Evolutionary conservation across 2,329 filamentous ascomycete genomes (phyloP).

Genomic region (Pseudocercospora ulei): DNA sequence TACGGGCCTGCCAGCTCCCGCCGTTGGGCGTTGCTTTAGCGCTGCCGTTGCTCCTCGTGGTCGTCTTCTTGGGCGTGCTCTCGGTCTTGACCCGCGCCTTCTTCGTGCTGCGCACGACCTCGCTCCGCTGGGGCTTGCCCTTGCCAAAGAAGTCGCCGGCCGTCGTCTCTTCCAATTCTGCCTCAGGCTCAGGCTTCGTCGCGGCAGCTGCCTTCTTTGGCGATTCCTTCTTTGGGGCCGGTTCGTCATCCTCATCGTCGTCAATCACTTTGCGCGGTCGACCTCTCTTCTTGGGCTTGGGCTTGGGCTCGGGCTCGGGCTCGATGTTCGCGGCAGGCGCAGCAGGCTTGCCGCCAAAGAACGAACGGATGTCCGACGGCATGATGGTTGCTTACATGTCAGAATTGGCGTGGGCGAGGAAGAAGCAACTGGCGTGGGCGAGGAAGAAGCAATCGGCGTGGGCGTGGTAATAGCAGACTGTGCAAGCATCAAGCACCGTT

Average conservation of each 20-base stretch:
- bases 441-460: too few relatives aligned
- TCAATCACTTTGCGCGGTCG: slow-evolving; percentile 59
- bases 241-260: slow-evolving; percentile 59
- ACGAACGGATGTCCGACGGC: slow-evolving; percentile 78
- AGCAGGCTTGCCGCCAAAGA: slow-evolving; percentile 70
- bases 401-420: too few relatives aligned
- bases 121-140: slow-evolving; percentile 46
- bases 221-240: slow-evolving; percentile 17
- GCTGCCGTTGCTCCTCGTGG: slow-evolving; percentile 30
- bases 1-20: slow-evolving; percentile 33
- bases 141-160: slow-evolving; percentile 55
- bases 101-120: slow-evolving; percentile 28
- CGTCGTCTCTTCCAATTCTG: slow-evolving; percentile 45
- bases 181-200: slow-evolving; percentile 34
- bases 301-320: slow-evolving; percentile 22
- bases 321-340: slow-evolving; percentile 38
- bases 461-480: too few relatives aligned
- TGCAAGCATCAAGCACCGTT: too few relatives aligned
- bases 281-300: slow-evolving; percentile 42
- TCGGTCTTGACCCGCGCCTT: slow-evolving; percentile 19
- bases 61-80: slow-evolving; percentile 35
- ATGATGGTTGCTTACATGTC: slow-evolving; percentile 45
- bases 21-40: slow-evolving; percentile 34
- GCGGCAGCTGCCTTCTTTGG: slow-evolving; percentile 51
- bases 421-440: too few relatives aligned